phyloP scores from a whole-genome alignment of 495 filamentous ascomycete species.

The Pseudomonodictys pantanalensis region DNA sequence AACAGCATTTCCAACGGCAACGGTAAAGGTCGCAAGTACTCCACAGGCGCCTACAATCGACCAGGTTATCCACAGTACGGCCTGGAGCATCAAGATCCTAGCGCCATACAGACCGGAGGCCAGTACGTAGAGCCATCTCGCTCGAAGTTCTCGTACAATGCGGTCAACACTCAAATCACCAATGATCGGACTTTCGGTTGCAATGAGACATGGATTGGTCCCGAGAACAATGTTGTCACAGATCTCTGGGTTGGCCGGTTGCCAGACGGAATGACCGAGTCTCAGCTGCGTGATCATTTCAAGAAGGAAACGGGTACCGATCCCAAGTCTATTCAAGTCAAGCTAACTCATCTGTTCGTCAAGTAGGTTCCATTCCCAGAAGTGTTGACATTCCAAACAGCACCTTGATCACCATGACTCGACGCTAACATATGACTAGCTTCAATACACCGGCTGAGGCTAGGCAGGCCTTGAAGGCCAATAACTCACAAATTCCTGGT shows the following conservation, averaged over 20 bases:
- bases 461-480: constrained; percentile 1
- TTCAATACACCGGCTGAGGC: constrained; percentile 10
- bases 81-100: not conserved
- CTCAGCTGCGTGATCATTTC: constrained; percentile 4
- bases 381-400: not conserved
- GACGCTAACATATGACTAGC: not conserved
- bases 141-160: too few species aligned
- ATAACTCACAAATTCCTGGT: not conserved
- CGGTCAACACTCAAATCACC: not conserved
- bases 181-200: constrained; percentile 13
- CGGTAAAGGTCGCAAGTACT: constrained; percentile 15
- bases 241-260: constrained; percentile 4
- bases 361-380: not conserved
- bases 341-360: too few species aligned
- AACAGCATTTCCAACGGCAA: constrained; percentile 10
- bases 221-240: constrained; percentile 9
- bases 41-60: constrained; percentile 9
- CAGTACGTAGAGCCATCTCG: not conserved
- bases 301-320: not conserved
- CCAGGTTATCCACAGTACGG: constrained; percentile 1
- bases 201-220: constrained; percentile 20
- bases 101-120: not conserved
- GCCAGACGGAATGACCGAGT: not conserved
- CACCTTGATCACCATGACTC: not conserved
- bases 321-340: too few species aligned